Evolutionary conservation across 2,329 filamentous ascomycete genomes (phyloP).

Genomic region (Alternaria longipes): DNA sequence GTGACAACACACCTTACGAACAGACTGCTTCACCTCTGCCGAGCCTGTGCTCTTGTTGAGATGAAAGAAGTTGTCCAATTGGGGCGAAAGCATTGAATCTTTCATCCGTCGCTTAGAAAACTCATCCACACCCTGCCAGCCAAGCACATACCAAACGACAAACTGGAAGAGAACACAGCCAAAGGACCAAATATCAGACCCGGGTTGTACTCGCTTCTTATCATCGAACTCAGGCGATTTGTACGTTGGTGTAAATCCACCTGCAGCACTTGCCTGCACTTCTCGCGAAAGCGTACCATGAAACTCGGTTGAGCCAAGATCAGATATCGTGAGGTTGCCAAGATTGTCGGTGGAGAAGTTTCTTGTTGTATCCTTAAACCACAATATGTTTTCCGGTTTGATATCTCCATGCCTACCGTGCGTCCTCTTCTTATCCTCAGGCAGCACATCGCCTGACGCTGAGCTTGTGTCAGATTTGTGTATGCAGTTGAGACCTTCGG

Average conservation of each 20-base stretch:
- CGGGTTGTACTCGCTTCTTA: not conserved
- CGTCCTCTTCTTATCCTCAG: not conserved
- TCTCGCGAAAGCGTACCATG: not conserved
- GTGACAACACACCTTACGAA: no score
- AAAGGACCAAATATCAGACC: not conserved
- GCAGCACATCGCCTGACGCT: no score
- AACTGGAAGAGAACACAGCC: not conserved
- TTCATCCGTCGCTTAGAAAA: no score
- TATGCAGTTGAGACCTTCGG: not conserved
- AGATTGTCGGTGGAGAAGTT: no score
- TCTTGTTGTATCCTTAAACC: not conserved
- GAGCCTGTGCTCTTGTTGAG: no score
- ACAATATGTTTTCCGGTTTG: not conserved
- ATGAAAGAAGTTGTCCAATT: not conserved
- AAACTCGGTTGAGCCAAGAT: not conserved
- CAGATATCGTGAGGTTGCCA: not conserved
- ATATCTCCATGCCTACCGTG: not conserved
- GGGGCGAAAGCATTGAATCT: no score
- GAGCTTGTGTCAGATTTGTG: not conserved
- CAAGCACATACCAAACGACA: not conserved
- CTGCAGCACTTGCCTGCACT: not conserved
- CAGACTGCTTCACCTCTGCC: no score
- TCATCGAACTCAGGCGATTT: not conserved
- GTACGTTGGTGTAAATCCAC: not conserved
- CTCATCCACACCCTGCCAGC: not conserved